Conservation (phyloP, 2,329 filamentous ascomycete genomes). For the Trichoderma koningii region DNA sequence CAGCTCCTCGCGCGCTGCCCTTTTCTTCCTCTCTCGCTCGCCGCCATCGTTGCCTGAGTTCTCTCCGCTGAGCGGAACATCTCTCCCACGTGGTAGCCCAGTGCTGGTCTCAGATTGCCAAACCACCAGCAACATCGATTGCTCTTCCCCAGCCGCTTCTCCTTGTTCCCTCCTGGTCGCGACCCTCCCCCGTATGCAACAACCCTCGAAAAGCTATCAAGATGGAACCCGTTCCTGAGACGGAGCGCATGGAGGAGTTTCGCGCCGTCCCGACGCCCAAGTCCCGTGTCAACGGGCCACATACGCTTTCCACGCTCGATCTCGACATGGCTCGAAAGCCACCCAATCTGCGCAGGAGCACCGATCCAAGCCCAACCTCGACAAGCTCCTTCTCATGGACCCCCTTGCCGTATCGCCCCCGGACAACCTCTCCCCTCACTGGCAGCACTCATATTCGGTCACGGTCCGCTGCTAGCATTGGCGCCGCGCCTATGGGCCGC, state of each 20-base stretch:
- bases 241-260: conserved; percentile 68
- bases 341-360: conserved; percentile 57
- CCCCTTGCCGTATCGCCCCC: conserved; percentile 58
- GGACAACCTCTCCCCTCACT: conserved; percentile 63
- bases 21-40: background rate
- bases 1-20: background rate
- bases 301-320: conserved; percentile 44
- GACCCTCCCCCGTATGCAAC: conserved; percentile 19
- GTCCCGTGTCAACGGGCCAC: conserved; percentile 51
- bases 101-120: background rate
- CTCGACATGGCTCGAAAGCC: conserved; percentile 53
- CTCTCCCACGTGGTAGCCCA: too few relatives aligned
- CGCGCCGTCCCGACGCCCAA: conserved; percentile 58
- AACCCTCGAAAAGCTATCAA: conserved; percentile 29
- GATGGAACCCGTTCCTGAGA: conserved; percentile 70
- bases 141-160: background rate
- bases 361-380: conserved; percentile 54
- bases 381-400: conserved; percentile 55
- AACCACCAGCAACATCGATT: background rate
- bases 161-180: background rate
- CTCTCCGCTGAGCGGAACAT: background rate
- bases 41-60: background rate
- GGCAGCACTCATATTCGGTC: conserved; percentile 57
- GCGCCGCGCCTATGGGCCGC: conserved; percentile 58
- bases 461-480: conserved; percentile 57